Conservation (phyloP, 129 eudicot genomes). For the Mikania micrantha region DNA sequence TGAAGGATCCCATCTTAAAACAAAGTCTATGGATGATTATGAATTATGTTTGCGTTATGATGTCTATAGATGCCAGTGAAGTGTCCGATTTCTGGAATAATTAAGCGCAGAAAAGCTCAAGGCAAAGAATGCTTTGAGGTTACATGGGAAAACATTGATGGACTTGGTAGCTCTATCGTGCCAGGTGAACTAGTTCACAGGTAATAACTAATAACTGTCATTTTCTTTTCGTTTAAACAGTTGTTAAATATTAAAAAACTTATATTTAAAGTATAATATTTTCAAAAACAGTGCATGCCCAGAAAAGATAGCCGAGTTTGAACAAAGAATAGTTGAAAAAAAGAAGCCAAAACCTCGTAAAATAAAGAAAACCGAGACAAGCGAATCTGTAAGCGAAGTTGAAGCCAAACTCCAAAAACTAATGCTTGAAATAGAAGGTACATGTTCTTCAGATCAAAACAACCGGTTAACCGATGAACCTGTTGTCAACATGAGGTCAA, state of each 20-base stretch:
- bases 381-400: conserved; percentile 31
- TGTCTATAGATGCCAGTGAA: conserved; percentile 64
- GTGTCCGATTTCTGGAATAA: conserved; percentile 73
- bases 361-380: conserved; percentile 42
- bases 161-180: conserved; percentile 58
- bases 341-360: conserved; percentile 47
- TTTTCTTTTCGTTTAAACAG: not conserved
- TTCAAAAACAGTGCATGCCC: conserved; percentile 67
- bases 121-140: conserved; percentile 87
- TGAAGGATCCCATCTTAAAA: not conserved
- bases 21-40: not conserved
- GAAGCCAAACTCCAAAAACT: conserved; percentile 49
- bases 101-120: conserved; percentile 66
- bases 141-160: conserved; percentile 72
- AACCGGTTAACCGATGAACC: not conserved
- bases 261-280: not conserved
- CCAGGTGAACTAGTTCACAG: conserved; percentile 89
- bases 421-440: conserved; percentile 53
- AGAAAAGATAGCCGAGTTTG: conserved; percentile 68
- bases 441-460: conserved; percentile 14
- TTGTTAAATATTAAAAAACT: not conserved
- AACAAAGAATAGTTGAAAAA: conserved; percentile 51
- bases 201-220: conserved; percentile 36
- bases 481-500: conserved; percentile 2
- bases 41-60: not conserved